These are phyloP conservation scores for Polyplosphaeria fusca DNA, from an alignment of 495 filamentous ascomycete genomes.

Conservation along the genomic window DNA sequence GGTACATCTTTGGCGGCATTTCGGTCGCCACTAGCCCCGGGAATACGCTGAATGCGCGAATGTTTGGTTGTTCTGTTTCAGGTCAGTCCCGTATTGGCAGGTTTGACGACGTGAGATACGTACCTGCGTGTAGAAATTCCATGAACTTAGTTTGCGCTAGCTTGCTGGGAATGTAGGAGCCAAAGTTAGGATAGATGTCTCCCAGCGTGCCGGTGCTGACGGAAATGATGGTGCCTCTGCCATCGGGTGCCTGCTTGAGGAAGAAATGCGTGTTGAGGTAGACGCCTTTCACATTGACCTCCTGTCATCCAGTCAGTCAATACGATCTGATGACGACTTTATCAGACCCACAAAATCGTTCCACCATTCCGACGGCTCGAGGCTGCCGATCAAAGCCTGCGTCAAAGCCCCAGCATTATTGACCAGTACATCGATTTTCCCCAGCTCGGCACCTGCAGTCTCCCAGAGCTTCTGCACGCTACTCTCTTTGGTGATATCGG, in stretches of 20 bases:
- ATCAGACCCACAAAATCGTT: slow-evolving; percentile 19
- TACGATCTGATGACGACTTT: background rate
- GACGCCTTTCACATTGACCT: slow-evolving; percentile 47
- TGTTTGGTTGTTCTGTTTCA: slow-evolving; percentile 42
- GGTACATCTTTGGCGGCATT: slow-evolving; percentile 31
- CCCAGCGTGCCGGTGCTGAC: slow-evolving; percentile 38
- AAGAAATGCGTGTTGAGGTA: slow-evolving; percentile 44
- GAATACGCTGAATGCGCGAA: slow-evolving; percentile 42
- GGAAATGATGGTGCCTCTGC: slow-evolving; percentile 42
- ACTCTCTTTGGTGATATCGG: slow-evolving; percentile 39
- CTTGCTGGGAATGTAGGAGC: slow-evolving; percentile 43
- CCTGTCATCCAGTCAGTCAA: background rate
- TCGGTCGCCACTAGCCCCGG: slow-evolving; percentile 41
- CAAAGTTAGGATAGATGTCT: slow-evolving; percentile 36
- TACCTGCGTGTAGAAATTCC: slow-evolving; percentile 32
- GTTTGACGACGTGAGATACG: no score
- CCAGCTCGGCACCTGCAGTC: slow-evolving; percentile 38
- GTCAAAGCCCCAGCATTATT: slow-evolving; percentile 16
- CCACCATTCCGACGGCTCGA: slow-evolving; percentile 1
- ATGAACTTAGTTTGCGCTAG: slow-evolving; percentile 38
- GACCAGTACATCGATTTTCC: slow-evolving; percentile 22
- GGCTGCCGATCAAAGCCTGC: background rate
- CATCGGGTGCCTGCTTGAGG: slow-evolving; percentile 33
- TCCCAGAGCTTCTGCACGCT: slow-evolving; percentile 39
- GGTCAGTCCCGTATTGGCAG: background rate